Evolutionary conservation across 345 rosid species (phyloP).

Genomic region (Eucalyptus sp.): DNA sequence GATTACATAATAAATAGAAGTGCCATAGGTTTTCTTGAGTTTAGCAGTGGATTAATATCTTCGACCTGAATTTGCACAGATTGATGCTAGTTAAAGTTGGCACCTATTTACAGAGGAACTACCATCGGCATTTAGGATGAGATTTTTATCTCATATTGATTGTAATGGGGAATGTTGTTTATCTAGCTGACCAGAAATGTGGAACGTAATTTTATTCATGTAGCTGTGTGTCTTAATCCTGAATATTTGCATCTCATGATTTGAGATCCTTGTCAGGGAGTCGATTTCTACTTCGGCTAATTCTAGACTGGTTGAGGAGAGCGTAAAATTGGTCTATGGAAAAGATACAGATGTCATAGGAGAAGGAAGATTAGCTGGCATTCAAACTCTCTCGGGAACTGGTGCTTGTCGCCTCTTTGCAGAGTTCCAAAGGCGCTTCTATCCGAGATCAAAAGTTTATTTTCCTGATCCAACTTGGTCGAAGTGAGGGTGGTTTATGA

Average conservation of each 20-base stretch:
- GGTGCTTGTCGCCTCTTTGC: slow-evolving; percentile 94
- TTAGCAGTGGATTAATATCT: neutral
- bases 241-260: neutral
- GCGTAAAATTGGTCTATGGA: slow-evolving; percentile 85
- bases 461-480: slow-evolving; percentile 95
- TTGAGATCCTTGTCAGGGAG: slow-evolving; percentile 38
- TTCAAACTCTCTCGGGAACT: slow-evolving; percentile 85
- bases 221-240: no score
- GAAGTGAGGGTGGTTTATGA: slow-evolving; percentile 39
- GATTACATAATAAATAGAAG: neutral
- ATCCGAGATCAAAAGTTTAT: slow-evolving; percentile 72
- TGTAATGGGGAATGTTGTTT: neutral
- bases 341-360: slow-evolving; percentile 60
- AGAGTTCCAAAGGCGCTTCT: slow-evolving; percentile 82
- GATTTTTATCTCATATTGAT: neutral
- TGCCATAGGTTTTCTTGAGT: neutral
- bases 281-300: slow-evolving; percentile 98
- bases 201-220: no score
- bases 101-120: neutral
- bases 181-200: neutral
- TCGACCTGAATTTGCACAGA: neutral
- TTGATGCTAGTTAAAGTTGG: neutral
- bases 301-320: slow-evolving; percentile 71
- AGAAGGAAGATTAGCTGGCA: slow-evolving; percentile 80
- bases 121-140: neutral